phyloP scores from a whole-genome alignment of 2,329 filamentous ascomycete species.

The Botryosphaeria agaves region DNA sequence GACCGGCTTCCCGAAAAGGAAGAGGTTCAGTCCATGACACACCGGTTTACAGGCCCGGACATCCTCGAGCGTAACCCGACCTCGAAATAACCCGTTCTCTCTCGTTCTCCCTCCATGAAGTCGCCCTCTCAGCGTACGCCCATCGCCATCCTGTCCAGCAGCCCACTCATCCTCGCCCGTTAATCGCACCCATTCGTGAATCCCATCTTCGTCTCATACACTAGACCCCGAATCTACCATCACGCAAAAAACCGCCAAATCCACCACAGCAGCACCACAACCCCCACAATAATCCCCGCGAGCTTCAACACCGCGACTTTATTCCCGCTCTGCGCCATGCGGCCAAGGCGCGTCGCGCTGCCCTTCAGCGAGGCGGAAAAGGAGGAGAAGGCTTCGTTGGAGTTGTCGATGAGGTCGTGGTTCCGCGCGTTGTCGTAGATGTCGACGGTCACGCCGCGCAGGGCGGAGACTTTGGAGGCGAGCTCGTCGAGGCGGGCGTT shows the following conservation, averaged over 20 bases:
- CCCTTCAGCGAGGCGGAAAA: conserved; percentile 72
- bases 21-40: too few species aligned
- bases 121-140: too few species aligned
- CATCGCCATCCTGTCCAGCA: not conserved
- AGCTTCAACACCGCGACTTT: conserved; percentile 83
- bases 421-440: conserved; percentile 92
- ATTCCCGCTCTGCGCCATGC: conserved; percentile 85
- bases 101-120: too few species aligned
- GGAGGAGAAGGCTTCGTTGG: conserved; percentile 77
- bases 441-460: conserved; percentile 88
- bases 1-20: too few species aligned
- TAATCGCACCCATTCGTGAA: conserved; percentile 4
- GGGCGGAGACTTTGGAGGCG: conserved; percentile 73
- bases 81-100: too few species aligned
- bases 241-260: conserved; percentile 19
- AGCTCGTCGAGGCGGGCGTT: conserved; percentile 88
- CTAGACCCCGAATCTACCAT: too few species aligned
- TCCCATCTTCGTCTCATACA: not conserved
- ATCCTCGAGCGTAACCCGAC: too few species aligned
- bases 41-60: too few species aligned
- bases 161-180: not conserved
- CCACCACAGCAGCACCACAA: conserved; percentile 62
- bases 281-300: conserved; percentile 60
- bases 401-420: conserved; percentile 76
- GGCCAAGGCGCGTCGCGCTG: conserved; percentile 62